Evolutionary conservation across 1,139 yeast species (phyloP), one percentile per base, ranked within the genome.

Genomic region (Zygoascus meyerae): DNA sequence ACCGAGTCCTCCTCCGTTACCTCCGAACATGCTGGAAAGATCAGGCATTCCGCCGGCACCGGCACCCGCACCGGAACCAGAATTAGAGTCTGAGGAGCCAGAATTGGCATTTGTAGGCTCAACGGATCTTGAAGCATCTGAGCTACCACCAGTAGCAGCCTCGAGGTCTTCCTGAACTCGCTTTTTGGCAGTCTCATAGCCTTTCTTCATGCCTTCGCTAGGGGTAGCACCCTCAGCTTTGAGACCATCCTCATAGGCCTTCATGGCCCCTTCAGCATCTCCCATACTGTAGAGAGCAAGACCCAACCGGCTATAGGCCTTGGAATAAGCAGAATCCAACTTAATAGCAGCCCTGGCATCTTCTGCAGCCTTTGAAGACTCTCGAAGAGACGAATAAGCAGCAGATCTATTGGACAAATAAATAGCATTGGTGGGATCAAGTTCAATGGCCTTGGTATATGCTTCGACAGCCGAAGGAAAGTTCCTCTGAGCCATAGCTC

Each of bases 361-460:
- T 39, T 70, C 72, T 40, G 85, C 78, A 1, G 99, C 98, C 54
- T 77, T 71, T 14, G 78, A 83, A 61, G 86, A 92, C 52, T 86
- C 73, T 51, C 81, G 76, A 40, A 77, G 64, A 7, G 95, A 86
- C 14, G 95, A 86, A 66, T 85, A 81, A 5, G 98, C 98, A 43
- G 99, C 98, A 14, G 99, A 97, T 64, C 99, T 80, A 71, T 92
- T 92, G 32, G 97, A 89, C 53, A 77, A 79, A 68, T 83, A 94
- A 26, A 94, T 86, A 12, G 89, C 90, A 64, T 89, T 89, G 12
- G 75, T 65, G 45, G 87, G 79, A 54, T 82, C 77, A 48, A 83
- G 68, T 30, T 70, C 79, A 53, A 90, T 79, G n/a, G 98, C 97
- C 51, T 77, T 78, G 9, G 95, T 76, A 67, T 92, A 92, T 57